Percentiles rank a stretch among this genome's conserved stretches.
Evolutionary conservation across 202 grass and related monocot species (phyloP).

Genomic region (Alloteropsis angusta): DNA sequence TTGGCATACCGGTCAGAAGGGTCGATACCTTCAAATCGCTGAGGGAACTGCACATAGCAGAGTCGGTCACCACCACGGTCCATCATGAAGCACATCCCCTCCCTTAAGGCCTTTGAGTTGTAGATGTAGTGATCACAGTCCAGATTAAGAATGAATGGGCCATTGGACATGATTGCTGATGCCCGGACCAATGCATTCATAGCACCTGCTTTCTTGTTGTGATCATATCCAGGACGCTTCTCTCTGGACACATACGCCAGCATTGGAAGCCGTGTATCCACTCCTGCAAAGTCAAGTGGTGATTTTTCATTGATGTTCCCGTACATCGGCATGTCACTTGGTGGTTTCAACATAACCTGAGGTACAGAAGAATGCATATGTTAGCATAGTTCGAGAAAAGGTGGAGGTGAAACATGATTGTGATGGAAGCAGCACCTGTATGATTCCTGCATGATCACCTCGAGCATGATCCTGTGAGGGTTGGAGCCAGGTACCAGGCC

Average conservation of each 20-base stretch:
- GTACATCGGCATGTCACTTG: slow-evolving; percentile 53
- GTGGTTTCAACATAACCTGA: slow-evolving; percentile 94
- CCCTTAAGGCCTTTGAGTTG: slow-evolving; percentile 77
- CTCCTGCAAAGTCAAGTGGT: slow-evolving; percentile 53
- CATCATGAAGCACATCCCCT: slow-evolving; percentile 99
- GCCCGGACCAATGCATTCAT: slow-evolving; percentile 93
- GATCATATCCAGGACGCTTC: slow-evolving; percentile 93
- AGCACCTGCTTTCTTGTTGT: slow-evolving; percentile 96
- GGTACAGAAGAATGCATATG: slow-evolving; percentile 8
- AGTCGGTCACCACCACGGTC: slow-evolving; percentile 85
- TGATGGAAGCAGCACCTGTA: slow-evolving; percentile 54
- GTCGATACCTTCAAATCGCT: slow-evolving; percentile 91
- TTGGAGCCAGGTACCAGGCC: slow-evolving; percentile 87
- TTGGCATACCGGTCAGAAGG: slow-evolving; percentile 96
- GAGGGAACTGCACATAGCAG: slow-evolving; percentile 90
- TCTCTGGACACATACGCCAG: slow-evolving; percentile 90
- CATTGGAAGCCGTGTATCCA: slow-evolving; percentile 83
- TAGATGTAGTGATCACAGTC: slow-evolving; percentile 97
- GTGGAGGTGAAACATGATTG: not conserved
- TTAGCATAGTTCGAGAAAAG: not conserved
- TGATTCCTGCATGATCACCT: slow-evolving; percentile 84
- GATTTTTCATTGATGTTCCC: slow-evolving; percentile 51
- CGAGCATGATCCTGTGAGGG: slow-evolving; percentile 64
- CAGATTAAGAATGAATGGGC: slow-evolving; percentile 94
- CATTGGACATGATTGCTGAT: slow-evolving; percentile 94